Evolutionary conservation across 768 basidiomycete species (phyloP).

Genomic region (Lactarius indigo): DNA sequence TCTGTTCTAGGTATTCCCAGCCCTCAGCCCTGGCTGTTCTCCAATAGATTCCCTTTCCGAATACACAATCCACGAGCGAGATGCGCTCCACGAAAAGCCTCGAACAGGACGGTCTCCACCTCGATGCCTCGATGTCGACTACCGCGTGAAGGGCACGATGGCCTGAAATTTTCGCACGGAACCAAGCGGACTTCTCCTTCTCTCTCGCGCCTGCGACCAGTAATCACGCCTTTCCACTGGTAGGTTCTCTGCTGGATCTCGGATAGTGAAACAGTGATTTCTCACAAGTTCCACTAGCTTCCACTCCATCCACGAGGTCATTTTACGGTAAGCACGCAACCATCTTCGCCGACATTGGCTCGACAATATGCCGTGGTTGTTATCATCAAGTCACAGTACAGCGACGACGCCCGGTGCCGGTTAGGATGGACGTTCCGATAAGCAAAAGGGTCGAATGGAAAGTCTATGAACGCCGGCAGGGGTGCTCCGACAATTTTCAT

Average conservation of each 20-base stretch:
- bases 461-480: neutral
- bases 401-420: neutral
- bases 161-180: conserved; percentile 13
- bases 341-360: conserved; percentile 8
- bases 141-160: neutral
- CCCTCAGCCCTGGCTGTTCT: neutral
- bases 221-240: neutral
- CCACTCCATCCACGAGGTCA: neutral
- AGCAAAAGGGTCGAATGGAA: conserved; percentile 17
- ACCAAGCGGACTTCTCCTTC: neutral
- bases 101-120: neutral
- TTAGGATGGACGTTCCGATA: conserved; percentile 12
- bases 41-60: neutral
- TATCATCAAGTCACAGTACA: conserved; percentile 1
- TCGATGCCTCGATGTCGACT: neutral
- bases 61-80: neutral
- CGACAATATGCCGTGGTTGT: neutral
- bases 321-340: neutral
- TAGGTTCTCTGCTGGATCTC: neutral
- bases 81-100: neutral
- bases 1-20: neutral
- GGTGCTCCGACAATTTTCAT: neutral
- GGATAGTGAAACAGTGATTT: neutral
- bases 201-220: neutral
- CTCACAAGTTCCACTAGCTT: conserved; percentile 1